Conservation (phyloP, 129 eudicot species). For the Calendula officinalis region DNA sequence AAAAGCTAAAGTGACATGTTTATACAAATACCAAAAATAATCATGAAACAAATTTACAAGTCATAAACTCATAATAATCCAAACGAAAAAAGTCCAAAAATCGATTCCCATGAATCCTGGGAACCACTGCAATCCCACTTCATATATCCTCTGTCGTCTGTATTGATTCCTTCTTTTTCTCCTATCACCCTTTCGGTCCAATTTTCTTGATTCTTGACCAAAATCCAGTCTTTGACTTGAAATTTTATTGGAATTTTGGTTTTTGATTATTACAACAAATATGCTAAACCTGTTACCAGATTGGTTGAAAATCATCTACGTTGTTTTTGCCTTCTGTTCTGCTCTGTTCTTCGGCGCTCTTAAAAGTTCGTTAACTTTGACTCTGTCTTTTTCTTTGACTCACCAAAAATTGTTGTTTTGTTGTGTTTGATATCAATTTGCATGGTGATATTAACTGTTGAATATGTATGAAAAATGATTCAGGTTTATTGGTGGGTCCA, state of each 20-base stretch:
- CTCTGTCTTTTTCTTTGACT: conserved; percentile 19
- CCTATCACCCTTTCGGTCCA: neutral
- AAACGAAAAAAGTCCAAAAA: neutral
- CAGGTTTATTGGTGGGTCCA: conserved; percentile 93
- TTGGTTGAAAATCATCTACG: conserved; percentile 70
- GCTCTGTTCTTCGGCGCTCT: conserved; percentile 79
- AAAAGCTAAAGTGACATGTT: conserved; percentile 35
- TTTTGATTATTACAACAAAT: conserved; percentile 18
- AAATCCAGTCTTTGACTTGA: conserved; percentile 5
- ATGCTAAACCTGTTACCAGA: conserved; percentile 47
- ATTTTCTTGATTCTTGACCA: conserved; percentile 14
- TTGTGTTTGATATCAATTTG: conserved; percentile 6
- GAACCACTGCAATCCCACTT: conserved; percentile 19
- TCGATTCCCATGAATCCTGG: conserved; percentile 30
- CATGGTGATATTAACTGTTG: conserved; percentile 5
- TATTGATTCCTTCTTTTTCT: conserved; percentile 13
- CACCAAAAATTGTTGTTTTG: neutral
- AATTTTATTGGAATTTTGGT: neutral
- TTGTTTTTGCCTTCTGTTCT: conserved; percentile 65
- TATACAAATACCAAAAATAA: conserved; percentile 6
- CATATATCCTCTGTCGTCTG: conserved; percentile 12
- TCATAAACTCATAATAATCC: conserved; percentile 16
- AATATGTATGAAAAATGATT: conserved; percentile 11
- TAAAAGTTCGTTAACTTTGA: conserved; percentile 53
- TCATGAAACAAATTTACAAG: conserved; percentile 13